Evolutionary conservation across 2,329 filamentous ascomycete genomes (phyloP).

Genomic region (Trichoderma breve): DNA sequence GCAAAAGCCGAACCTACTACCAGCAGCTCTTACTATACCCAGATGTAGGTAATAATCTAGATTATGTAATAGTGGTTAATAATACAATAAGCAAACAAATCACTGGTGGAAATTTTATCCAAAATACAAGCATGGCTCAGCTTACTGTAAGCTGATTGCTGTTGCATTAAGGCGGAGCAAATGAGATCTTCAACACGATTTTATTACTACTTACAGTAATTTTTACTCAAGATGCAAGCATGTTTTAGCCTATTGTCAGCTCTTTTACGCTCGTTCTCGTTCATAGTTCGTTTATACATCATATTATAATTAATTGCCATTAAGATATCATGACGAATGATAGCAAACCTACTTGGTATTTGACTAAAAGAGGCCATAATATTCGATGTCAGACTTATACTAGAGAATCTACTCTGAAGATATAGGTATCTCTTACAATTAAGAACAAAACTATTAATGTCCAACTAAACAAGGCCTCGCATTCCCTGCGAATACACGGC

Average conservation of each 20-base stretch:
- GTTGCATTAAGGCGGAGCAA: not conserved
- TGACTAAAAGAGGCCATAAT: not conserved
- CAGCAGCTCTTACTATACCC: not conserved
- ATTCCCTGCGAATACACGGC: too few relatives aligned
- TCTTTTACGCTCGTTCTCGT: not conserved
- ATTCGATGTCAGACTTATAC: not conserved
- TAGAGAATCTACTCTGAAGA: not conserved
- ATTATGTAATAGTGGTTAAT: not conserved
- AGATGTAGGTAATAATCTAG: not conserved
- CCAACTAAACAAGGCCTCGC: too few relatives aligned
- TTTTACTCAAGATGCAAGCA: not conserved
- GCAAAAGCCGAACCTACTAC: not conserved
- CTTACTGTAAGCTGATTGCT: not conserved
- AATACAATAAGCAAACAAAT: slow-evolving; percentile 2
- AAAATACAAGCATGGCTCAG: not conserved
- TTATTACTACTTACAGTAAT: not conserved
- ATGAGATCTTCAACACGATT: not conserved
- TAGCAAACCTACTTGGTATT: not conserved
- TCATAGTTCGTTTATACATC: not conserved
- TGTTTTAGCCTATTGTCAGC: not conserved
- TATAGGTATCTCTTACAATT: too few relatives aligned
- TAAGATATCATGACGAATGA: not conserved
- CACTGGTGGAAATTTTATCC: not conserved
- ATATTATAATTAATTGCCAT: not conserved
- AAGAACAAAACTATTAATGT: too few relatives aligned